These are phyloP conservation scores for Didymella exigua DNA, from an alignment of 2,329 filamentous ascomycete genomes.

Conservation along the genomic window DNA sequence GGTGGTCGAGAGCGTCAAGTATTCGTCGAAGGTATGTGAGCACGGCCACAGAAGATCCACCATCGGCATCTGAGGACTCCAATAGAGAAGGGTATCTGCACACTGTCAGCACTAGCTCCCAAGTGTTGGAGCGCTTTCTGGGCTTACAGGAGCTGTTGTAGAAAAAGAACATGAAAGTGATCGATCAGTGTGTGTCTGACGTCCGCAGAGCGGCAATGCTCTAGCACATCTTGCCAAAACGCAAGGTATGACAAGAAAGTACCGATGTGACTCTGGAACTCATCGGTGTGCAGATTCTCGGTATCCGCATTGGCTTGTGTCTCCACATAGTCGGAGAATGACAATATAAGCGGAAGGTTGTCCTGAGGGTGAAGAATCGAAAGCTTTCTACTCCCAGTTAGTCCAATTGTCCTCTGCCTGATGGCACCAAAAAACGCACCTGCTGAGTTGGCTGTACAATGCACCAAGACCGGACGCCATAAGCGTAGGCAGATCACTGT, in stretches of 20 bases:
- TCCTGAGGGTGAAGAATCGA: slow-evolving; percentile 78
- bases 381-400: slow-evolving; percentile 64
- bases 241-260: slow-evolving; percentile 93
- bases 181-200: slow-evolving; percentile 92
- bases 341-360: slow-evolving; percentile 79
- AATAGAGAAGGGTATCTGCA: slow-evolving; percentile 88
- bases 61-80: slow-evolving; percentile 96
- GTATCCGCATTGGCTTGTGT: slow-evolving; percentile 68
- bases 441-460: slow-evolving; percentile 71
- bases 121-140: background rate
- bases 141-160: slow-evolving; percentile 86
- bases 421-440: slow-evolving; percentile 46
- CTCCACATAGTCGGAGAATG: slow-evolving; percentile 85
- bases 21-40: slow-evolving; percentile 91
- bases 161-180: slow-evolving; percentile 95
- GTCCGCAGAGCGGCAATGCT: slow-evolving; percentile 90
- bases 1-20: slow-evolving; percentile 87
- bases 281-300: slow-evolving; percentile 72
- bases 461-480: slow-evolving; percentile 96
- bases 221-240: slow-evolving; percentile 98
- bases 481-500: slow-evolving; percentile 92
- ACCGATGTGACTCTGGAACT: slow-evolving; percentile 84
- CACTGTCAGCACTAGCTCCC: slow-evolving; percentile 18
- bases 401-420: background rate
- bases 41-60: slow-evolving; percentile 94